Evolutionary conservation across 2,329 filamentous ascomycete species (phyloP).

Genomic region (Pseudocercospora eumusae): DNA sequence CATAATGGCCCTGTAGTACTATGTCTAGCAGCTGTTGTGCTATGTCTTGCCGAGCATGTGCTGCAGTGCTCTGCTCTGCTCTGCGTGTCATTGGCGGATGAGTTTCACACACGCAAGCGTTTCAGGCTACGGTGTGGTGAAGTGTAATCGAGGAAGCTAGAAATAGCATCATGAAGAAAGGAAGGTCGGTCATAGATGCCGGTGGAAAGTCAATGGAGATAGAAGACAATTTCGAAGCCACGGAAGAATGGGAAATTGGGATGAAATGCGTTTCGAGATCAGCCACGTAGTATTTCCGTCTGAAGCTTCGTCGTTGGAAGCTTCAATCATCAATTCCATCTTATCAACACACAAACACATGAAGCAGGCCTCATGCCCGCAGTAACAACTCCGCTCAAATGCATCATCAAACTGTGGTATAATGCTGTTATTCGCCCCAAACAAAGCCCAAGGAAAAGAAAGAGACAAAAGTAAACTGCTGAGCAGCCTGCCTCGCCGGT

Average conservation of each 20-base stretch:
- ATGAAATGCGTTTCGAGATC: background rate
- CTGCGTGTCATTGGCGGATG: too few relatives aligned
- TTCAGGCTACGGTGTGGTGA: background rate
- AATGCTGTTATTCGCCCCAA: conserved; percentile 12
- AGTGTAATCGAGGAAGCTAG: background rate
- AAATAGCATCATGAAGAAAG: background rate
- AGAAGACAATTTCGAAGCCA: background rate
- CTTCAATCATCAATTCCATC: background rate
- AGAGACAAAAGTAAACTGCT: background rate
- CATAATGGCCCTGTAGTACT: too few relatives aligned
- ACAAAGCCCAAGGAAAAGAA: background rate
- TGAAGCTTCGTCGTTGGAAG: background rate
- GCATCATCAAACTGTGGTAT: conserved; percentile 20
- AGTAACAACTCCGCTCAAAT: conserved; percentile 16
- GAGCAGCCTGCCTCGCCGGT: conserved; percentile 1
- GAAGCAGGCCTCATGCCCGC: conserved; percentile 5
- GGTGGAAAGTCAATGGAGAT: background rate
- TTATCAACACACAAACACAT: conserved; percentile 3
- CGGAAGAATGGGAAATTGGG: background rate
- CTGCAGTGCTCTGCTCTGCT: too few relatives aligned
- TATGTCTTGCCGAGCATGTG: too few relatives aligned
- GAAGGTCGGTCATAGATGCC: background rate
- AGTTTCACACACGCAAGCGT: background rate
- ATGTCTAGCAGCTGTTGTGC: too few relatives aligned
- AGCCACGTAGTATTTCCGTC: background rate